Percentiles rank a stretch among this genome's conserved stretches.
These are phyloP conservation scores for Scorias spongiosa DNA, from an alignment of 2,329 filamentous ascomycete genomes.

Conservation along the genomic window DNA sequence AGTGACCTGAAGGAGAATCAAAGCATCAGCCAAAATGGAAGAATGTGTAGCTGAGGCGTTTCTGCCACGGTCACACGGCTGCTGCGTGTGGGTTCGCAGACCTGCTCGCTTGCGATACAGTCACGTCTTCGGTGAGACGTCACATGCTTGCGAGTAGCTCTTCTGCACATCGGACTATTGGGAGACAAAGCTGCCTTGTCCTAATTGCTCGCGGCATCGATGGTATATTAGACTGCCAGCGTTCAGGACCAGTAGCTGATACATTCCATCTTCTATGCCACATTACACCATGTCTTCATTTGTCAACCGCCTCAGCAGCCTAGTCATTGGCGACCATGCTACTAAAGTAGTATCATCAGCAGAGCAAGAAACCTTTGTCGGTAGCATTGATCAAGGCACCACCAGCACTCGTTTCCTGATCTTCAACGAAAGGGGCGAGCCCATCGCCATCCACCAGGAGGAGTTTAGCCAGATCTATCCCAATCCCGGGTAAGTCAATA, in stretches of 20 bases:
- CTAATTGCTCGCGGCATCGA: no score
- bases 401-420: conserved; percentile 83
- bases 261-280: not conserved
- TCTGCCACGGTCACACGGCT: no score
- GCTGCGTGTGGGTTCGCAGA: no score
- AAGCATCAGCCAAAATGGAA: no score
- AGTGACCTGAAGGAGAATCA: no score
- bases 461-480: conserved; percentile 78
- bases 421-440: conserved; percentile 65
- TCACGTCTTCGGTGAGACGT: not conserved
- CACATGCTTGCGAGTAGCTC: not conserved
- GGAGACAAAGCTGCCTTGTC: no score
- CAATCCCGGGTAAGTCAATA: conserved; percentile 55
- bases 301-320: not conserved
- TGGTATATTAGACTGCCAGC: no score
- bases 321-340: not conserved
- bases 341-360: conserved; percentile 9
- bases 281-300: not conserved
- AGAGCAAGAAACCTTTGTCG: conserved; percentile 50
- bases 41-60: no score
- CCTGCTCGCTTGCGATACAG: no score
- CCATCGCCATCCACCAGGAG: conserved; percentile 69
- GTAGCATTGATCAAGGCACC: conserved; percentile 81
- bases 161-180: no score
- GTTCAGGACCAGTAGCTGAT: no score